Percentiles rank a stretch among this genome's conserved stretches.
These are phyloP conservation scores for Musa schizocarpa DNA, from an alignment of 176 grass and related monocot genomes.

Conservation along the genomic window DNA sequence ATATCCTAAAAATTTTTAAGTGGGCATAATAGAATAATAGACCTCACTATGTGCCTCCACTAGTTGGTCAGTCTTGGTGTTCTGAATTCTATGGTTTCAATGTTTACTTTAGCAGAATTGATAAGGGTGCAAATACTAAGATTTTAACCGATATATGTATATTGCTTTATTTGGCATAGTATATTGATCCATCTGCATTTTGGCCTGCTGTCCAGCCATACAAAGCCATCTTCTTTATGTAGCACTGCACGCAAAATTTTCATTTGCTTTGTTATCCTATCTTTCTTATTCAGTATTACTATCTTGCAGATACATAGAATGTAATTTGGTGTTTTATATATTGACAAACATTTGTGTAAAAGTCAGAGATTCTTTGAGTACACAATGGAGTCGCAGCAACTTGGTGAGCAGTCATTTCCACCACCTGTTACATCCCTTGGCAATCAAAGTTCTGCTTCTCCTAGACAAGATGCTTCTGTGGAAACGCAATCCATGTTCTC, in stretches of 20 bases:
- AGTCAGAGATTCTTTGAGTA: not conserved
- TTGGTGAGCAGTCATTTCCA: constrained; percentile 4
- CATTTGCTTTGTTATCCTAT: not conserved
- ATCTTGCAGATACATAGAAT: not conserved
- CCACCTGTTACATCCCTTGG: constrained; percentile 19
- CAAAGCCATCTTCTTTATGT: not conserved
- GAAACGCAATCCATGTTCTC: constrained; percentile 51
- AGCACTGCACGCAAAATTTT: not conserved
- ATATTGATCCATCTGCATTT: not conserved
- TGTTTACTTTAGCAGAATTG: not conserved
- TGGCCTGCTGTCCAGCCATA: not conserved
- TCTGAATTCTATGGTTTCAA: too few species aligned
- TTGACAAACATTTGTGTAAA: not conserved
- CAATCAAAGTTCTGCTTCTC: constrained; percentile 4
- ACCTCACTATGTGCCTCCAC: too few species aligned
- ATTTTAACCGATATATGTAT: not conserved
- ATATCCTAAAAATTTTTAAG: too few species aligned
- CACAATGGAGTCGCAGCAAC: constrained; percentile 7
- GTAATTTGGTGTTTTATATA: not conserved
- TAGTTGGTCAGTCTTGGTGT: too few species aligned
- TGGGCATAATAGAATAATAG: too few species aligned
- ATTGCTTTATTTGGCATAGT: not conserved
- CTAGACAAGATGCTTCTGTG: constrained; percentile 37
- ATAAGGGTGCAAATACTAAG: not conserved
- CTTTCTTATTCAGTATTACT: not conserved